Evolutionary conservation across 176 grass and related monocot species (phyloP), one percentile per base, ranked within the genome.

Genomic region (Oryza glumipatula): DNA sequence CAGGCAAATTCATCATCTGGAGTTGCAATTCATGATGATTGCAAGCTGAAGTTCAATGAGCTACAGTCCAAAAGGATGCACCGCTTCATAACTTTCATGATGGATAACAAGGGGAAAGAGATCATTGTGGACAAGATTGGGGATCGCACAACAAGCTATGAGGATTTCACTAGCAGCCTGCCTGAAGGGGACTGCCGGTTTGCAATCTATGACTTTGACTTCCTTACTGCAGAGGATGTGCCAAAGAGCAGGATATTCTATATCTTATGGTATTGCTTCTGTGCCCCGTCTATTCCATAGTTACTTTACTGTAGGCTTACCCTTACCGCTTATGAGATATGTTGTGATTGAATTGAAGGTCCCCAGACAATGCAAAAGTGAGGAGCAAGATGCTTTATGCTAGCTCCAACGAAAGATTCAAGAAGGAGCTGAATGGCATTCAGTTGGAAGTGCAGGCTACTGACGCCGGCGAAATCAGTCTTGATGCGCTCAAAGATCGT

Each of bases 331-430:
- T 3, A 88, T 32, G 64, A 12, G 28, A 46, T 83, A 7, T 46
- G 15, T 32, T 77, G 36, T 39, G 7, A 36, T 58, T 88, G 56
- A 68, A 73, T 66, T n/a, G 58, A 86, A 95, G 94, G 94, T 94
- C 94, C 13, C 94, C 94, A 0, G 72, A 83, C 17, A 58, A 26
- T 0, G 85, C 94, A 22, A 94, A 85, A 70, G 85, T 97, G 66
- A 94, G 79, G 90, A 97, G 92, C 83, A 97, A 97, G 92, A 97
- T 97, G 94, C 54, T 92, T 35, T 97, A 97, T 36, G 92, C 94
- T 0, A 97, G 94, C 83, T 94, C 94, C 0, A 94, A 91, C 68
- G 46, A 86, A 7, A 88, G 72, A 1, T 97, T 94, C 87, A 90
- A 92, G 86, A 87, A 70, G 68, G 86, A 84, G 48, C 72, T 97